Evolutionary conservation across 352 stramenopile species (phyloP), one percentile per base, ranked within the genome.

Genomic region (Elongisporangium anandrum): DNA sequence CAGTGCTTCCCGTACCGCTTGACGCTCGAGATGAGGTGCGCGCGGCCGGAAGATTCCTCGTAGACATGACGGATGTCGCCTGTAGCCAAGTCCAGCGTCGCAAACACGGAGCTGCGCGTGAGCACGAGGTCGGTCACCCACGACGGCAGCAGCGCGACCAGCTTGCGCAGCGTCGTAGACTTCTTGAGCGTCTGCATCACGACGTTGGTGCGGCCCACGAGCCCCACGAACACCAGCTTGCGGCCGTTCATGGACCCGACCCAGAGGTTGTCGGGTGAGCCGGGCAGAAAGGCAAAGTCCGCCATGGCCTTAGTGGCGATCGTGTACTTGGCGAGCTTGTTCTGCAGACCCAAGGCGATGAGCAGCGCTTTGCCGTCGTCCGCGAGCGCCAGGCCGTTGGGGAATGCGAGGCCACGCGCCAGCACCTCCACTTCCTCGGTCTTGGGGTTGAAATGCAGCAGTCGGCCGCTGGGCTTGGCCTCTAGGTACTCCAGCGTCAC

Each of bases 271-370:
- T 85, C 78, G 0, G 79, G 75, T 48, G 75, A 64, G 26, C 77
- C 76, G 2, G 79, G 77, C 34, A 85, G 52, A 57, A 80, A 89
- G 13, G 79, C 79, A 61, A 86, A 89, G 53, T 89, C 77, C 24
- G 73, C 63, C 3, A 89, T 34, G 52, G 65, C 59, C 51, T 70
- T 66, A 7, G 70, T 83, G 34, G 61, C 52, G 0, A 86, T 60
- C 38, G 75, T 69, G 45, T 74, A 89, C 39, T 73, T 75, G 38
- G 81, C 70, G 26, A 89, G 65, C 57, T 89, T 89, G 65, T 83
- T 75, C 52, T 81, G 71, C 57, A 76, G 75, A 20, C 66, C 73
- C 22, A 87, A 53, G n/a, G 65, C 69, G 15, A 89, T 69, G 7
- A 89, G 53, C 52, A 89, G 50, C 50, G 57, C 50, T 7, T 57